Base-by-base conservation (phyloP, 2,329 filamentous ascomycete species). In the Tolypocladium paradoxum region DNA sequence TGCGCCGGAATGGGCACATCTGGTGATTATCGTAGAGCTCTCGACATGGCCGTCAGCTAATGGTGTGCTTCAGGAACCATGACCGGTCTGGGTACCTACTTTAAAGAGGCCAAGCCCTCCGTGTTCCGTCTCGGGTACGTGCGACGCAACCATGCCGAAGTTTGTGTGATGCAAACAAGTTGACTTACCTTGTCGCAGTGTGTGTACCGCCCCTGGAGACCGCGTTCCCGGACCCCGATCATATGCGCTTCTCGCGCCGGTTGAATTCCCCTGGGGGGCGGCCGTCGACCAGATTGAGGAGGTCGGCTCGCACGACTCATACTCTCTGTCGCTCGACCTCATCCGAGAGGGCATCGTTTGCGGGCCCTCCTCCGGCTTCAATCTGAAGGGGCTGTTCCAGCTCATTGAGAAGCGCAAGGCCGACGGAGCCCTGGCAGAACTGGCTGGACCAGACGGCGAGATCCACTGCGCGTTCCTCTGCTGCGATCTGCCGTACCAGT, bases 401-500 rank as follows among this genome's bases (percentile, higher is more conserved):
- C 74, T 76, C 57, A 60, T 83, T 1, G 69, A 74, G 50, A 76
- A 73, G 55, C 68, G 68, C 18, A 81, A 80, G 58, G 58, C 62
- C 0, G 69, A 68, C 0, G 74, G 72, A 0, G 73, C 67, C 0
- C 63, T 82, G 14, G 36, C 62, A 1, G 66, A 74, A 11, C 62
- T 82, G 1, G 68, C 71, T 0, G 73, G 72, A 0, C 61, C 67
- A 0, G 69, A 74, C 34, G 76, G 76, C 1, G 65, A 72, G 49
- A 68, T 77, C 2, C 70, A 76, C 55, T 80, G 76, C 47, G 79
- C 81, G 0, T 84, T 84, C 62, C 63, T 83, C 3, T 84, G 81
- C 65, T 83, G 81, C 54, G 82, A 85, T 53, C 57, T 84, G 29
- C 82, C 82, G 0, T 84, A 84, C 57, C 81, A 84, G 60, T 84